Evolutionary conservation across 148 eudicot species (phyloP).

Genomic region (Oxyria digyna): DNA sequence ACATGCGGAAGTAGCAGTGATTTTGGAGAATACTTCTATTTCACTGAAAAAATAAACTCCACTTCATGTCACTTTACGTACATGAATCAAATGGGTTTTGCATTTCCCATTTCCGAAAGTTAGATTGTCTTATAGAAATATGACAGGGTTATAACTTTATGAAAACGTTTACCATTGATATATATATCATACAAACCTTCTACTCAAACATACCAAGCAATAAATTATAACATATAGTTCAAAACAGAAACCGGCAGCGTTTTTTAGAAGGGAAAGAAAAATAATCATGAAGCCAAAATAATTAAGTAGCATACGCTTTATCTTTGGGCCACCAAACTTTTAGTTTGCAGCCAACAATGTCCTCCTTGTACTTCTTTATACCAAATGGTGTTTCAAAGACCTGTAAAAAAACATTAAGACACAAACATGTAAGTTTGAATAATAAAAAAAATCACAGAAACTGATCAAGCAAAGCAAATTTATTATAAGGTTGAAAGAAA

Average conservation of each 20-base stretch:
- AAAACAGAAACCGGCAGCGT: too few relatives aligned
- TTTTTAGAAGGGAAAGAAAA: not conserved
- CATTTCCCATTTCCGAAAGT: not conserved
- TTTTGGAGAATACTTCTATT: too few relatives aligned
- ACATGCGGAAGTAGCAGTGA: too few relatives aligned
- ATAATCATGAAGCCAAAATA: not conserved
- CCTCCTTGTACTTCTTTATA: slow-evolving; percentile 9
- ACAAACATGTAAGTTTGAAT: not conserved
- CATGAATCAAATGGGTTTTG: not conserved
- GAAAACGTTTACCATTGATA: not conserved
- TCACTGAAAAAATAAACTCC: too few relatives aligned
- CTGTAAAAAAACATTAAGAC: slow-evolving; percentile 1
- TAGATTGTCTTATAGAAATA: not conserved
- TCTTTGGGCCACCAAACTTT: slow-evolving; percentile 10
- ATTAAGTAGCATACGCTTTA: not conserved
- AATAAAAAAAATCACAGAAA: not conserved
- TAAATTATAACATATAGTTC: too few relatives aligned
- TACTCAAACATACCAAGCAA: not conserved
- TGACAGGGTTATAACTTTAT: not conserved
- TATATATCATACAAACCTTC: not conserved
- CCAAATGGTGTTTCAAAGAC: slow-evolving; percentile 10
- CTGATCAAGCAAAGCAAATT: not conserved
- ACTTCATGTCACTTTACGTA: too few relatives aligned
- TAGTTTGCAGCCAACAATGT: slow-evolving; percentile 6
- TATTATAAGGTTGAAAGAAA: not conserved